Percentiles rank a stretch among this genome's conserved stretches.
phyloP scores from a whole-genome alignment of 1,284 basidiomycete species.

The Melampsora occidentalis region DNA sequence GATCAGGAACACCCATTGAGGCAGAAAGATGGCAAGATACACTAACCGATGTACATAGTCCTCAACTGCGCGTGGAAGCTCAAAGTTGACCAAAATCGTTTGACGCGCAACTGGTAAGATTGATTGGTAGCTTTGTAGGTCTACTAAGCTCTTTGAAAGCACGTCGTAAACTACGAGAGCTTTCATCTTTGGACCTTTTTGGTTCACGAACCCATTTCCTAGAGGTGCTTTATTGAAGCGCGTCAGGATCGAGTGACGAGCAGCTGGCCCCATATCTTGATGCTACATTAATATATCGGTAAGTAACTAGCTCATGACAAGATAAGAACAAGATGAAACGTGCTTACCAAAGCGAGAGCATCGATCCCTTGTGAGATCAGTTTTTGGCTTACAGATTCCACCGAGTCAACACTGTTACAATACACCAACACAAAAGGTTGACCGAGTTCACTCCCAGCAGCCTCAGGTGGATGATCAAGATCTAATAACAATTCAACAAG shows the following conservation, averaged over 20 bases:
- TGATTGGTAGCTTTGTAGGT: slow-evolving; percentile 9
- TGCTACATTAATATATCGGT: background rate
- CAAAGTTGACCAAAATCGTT: slow-evolving; percentile 25
- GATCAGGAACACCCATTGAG: background rate
- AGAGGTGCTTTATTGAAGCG: slow-evolving; percentile 19
- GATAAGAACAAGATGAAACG: too few relatives aligned
- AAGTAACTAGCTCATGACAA: background rate
- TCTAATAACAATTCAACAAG: slow-evolving; percentile 18
- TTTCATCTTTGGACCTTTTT: slow-evolving; percentile 11
- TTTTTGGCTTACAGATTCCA: slow-evolving; percentile 15
- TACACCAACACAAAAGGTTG: slow-evolving; percentile 15
- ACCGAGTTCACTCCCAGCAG: background rate
- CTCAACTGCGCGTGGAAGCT: slow-evolving; percentile 27
- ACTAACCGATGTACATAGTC: slow-evolving; percentile 28
- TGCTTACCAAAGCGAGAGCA: slow-evolving; percentile 22
- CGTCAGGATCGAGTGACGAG: slow-evolving; percentile 24
- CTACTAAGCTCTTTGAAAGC: slow-evolving; percentile 16
- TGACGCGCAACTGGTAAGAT: too few relatives aligned
- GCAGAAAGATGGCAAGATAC: background rate
- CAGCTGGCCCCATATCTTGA: slow-evolving; percentile 33
- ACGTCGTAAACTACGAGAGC: slow-evolving; percentile 34
- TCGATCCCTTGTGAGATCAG: slow-evolving; percentile 15
- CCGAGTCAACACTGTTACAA: slow-evolving; percentile 39
- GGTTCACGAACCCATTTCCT: background rate
- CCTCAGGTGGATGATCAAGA: background rate